Evolutionary conservation across 768 basidiomycete genomes (phyloP), one percentile per base, ranked within the genome.

Genomic region (Favolaschia claudopus): DNA sequence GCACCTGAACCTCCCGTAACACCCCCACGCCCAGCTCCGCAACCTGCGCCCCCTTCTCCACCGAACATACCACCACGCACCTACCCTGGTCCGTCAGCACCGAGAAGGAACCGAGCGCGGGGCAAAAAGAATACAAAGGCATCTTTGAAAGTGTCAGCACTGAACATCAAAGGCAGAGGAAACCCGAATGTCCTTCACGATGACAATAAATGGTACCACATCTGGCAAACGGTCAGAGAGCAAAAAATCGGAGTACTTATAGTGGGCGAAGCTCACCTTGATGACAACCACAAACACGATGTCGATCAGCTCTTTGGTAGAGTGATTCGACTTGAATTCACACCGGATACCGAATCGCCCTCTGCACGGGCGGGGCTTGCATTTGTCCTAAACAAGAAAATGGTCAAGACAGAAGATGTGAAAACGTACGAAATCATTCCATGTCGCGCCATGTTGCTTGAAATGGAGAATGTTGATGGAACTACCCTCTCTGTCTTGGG

Each of bases 401-500:
- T 60, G 2, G 44, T 53, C 3, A 44, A 55, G 9, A 31, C 29
- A 4, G 43, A 62, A 12, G 15, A 46, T 29, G n/a, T 53, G 1
- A 33, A 5, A 4, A 25, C 29, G 10, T 38, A 3, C 1, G 0
- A 40, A 4, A 44, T 69, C 2, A 55, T 67, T 20, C 68, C 67
- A 0, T 63, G 69, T 0, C 40, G 68, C 34, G 69, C 66, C 0
- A 20, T 62, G 14, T 13, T 46, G 4, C n/a, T 62, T 0, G 40
- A 48, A 31, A 52, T 36, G 27, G 46, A 46, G 14, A 32, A 47
- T 19, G 28, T 46, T 2, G 34, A 45, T 7, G 42, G 33, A 3
- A 19, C 20, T 2, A 13, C 2, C 5, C 25, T 54, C 3, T 33
- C 52, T 1, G 32, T 79, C 0, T 63, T 79, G 1, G 74, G 67